phyloP scores from a whole-genome alignment of 2,329 filamentous ascomycete genomes.

The Onygenales sp. region DNA sequence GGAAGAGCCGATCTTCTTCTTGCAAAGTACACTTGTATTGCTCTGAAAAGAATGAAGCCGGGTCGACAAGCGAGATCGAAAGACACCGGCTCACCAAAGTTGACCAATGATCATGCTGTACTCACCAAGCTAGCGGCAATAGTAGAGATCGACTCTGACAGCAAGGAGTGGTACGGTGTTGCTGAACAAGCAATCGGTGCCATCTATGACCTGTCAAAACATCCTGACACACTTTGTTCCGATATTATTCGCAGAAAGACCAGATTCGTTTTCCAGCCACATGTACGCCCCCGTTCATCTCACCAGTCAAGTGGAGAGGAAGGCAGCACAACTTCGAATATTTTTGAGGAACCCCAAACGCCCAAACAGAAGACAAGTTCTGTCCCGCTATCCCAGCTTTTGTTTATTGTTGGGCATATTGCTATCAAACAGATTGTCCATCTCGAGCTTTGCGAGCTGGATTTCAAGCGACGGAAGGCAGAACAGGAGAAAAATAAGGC shows the following conservation, averaged over 20 bases:
- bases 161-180: slow-evolving; percentile 89
- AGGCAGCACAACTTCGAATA: slow-evolving; percentile 3
- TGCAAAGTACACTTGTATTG: slow-evolving; percentile 92
- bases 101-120: slow-evolving; percentile 88
- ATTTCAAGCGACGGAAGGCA: slow-evolving; percentile 88
- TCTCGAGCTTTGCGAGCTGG: slow-evolving; percentile 89
- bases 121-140: slow-evolving; percentile 72
- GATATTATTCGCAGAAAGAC: slow-evolving; percentile 84
- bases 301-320: slow-evolving; percentile 19
- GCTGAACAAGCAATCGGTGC: slow-evolving; percentile 94
- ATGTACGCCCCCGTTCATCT: slow-evolving; percentile 19
- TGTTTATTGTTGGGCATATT: slow-evolving; percentile 93
- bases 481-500: slow-evolving; percentile 40
- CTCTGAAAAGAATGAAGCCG: slow-evolving; percentile 81
- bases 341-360: slow-evolving; percentile 25
- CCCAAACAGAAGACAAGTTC: slow-evolving; percentile 52
- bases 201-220: slow-evolving; percentile 87
- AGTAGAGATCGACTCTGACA: slow-evolving; percentile 74
- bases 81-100: slow-evolving; percentile 53
- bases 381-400: slow-evolving; percentile 72
- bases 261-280: slow-evolving; percentile 61
- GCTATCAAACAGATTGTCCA: slow-evolving; percentile 99
- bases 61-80: slow-evolving; percentile 72
- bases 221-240: slow-evolving; percentile 87
- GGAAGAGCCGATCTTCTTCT: slow-evolving; percentile 77